Evolutionary conservation across 306 rosid genomes (phyloP).

Genomic region (Medicago lupulina): DNA sequence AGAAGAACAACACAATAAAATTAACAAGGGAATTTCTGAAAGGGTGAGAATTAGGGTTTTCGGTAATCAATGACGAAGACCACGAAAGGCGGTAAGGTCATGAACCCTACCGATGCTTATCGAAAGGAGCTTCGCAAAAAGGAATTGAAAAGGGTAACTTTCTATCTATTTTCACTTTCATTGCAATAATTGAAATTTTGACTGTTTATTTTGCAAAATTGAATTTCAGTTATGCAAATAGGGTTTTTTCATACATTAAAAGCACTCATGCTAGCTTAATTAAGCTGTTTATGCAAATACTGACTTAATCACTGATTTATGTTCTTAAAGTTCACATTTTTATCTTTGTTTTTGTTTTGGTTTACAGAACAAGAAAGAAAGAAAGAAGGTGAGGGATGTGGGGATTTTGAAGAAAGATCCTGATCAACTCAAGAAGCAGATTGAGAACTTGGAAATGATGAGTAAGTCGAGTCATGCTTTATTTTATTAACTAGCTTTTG

Average conservation of each 20-base stretch:
- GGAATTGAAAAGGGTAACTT: slow-evolving; percentile 83
- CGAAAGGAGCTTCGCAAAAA: slow-evolving; percentile 97
- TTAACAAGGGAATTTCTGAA: slow-evolving; percentile 11
- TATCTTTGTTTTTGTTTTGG: slow-evolving; percentile 10
- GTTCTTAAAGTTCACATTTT: neutral
- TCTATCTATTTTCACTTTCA: too few species aligned
- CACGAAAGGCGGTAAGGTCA: slow-evolving; percentile 93
- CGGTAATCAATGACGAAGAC: slow-evolving; percentile 73
- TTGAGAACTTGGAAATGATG: slow-evolving; percentile 92
- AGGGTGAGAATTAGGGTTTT: slow-evolving; percentile 32
- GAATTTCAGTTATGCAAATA: neutral
- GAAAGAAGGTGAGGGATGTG: slow-evolving; percentile 99
- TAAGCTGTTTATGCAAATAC: neutral
- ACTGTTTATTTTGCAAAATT: neutral
- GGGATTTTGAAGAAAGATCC: slow-evolving; percentile 99
- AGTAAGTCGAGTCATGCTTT: slow-evolving; percentile 63
- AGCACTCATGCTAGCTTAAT: neutral
- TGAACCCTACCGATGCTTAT: slow-evolving; percentile 97
- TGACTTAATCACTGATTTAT: neutral
- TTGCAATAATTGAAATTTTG: neutral
- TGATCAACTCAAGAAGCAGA: slow-evolving; percentile 80
- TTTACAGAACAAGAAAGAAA: slow-evolving; percentile 88
- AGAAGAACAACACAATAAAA: neutral
- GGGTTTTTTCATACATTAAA: neutral
- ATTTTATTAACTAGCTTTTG: slow-evolving; percentile 5